Percentiles rank a stretch among this genome's conserved stretches.
phyloP scores from a whole-genome alignment of 495 filamentous ascomycete species.

The Penicillium nucicola region DNA sequence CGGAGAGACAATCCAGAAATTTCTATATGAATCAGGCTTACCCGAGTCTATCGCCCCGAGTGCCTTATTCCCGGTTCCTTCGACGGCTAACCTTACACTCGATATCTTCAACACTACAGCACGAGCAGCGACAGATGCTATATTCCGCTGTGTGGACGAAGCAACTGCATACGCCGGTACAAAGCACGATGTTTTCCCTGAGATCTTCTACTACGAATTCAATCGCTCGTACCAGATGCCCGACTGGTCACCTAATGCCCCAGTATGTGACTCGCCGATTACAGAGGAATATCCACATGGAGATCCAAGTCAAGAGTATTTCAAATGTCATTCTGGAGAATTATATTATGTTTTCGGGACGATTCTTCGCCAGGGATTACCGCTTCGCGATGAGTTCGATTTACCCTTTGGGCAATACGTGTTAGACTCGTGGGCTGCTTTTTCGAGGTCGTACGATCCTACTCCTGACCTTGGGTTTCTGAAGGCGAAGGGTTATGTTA shows the following conservation, averaged over 20 bases:
- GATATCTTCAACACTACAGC: slow-evolving; percentile 26
- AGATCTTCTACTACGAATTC: slow-evolving; percentile 26
- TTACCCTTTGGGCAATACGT: slow-evolving; percentile 25
- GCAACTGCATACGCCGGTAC: slow-evolving; percentile 20
- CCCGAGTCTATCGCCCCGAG: slow-evolving; percentile 10
- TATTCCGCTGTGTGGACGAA: slow-evolving; percentile 27
- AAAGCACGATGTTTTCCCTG: slow-evolving; percentile 18
- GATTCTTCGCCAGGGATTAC: slow-evolving; percentile 11
- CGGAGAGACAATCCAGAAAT: slow-evolving; percentile 6
- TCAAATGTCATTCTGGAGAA: slow-evolving; percentile 29
- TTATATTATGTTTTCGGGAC: slow-evolving; percentile 25
- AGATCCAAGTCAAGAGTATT: slow-evolving; percentile 24
- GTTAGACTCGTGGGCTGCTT: slow-evolving; percentile 26
- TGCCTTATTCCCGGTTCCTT: slow-evolving; percentile 13
- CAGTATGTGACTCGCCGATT: slow-evolving; percentile 19
- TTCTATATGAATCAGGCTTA: slow-evolving; percentile 7
- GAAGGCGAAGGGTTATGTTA: slow-evolving; percentile 17
- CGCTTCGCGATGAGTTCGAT: slow-evolving; percentile 22
- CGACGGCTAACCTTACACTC: slow-evolving; percentile 17
- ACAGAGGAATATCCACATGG: slow-evolving; percentile 18
- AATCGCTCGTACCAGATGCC: slow-evolving; percentile 28
- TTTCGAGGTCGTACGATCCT: slow-evolving; percentile 16
- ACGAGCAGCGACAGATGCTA: slow-evolving; percentile 21
- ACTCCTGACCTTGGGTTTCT: slow-evolving; percentile 14
- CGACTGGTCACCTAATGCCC: slow-evolving; percentile 24